Base-by-base conservation (phyloP, 2,329 filamentous ascomycete genomes). In the Diaporthe aspalathi region DNA sequence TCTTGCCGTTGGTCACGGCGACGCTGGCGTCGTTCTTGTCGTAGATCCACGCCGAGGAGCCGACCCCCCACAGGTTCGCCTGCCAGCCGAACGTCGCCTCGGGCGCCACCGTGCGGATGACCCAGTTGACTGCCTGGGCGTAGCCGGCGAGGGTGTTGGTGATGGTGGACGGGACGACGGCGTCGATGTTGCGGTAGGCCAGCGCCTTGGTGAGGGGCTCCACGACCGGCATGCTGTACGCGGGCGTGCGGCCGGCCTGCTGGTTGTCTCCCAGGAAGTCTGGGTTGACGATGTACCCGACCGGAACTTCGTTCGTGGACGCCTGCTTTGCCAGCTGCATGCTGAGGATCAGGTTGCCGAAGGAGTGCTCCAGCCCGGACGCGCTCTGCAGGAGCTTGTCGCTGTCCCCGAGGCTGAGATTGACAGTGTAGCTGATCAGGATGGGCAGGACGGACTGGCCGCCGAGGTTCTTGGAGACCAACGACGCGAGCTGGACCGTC, bases 21-120 rank as follows among this genome's bases (percentile, higher is more conserved):
- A 24, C 35, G 5, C 5, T 40, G n/a, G 14, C 6, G n/a, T 57
- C 32, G 6, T 22, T 40, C 54, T 57, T 22, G n/a, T 57, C n/a
- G 54, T 57, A 57, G 54, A 57, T 57, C 54, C 54, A 57, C 35
- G 32, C 54, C n/a, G 54, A 57, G 32, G n/a, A 24, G 6, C 54
- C 54, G 32, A 57, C 54, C 12, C 54, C 54, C 54, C 54, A 57
- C 2, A 57, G 35, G n/a, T 57, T 57, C 12, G 14, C n/a, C 54
- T 57, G 54, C 54, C 54, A 57, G 12, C 54, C 54, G 22, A 57
- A 57, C n/a, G 32, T 57, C 12, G 17, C 54, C 54, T 57, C 22
- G 12, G 54, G 54, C 5, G 54, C 54, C 12, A 24, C 54, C 3
- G 35, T 57, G 12, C 22, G 35, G 32, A 57, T 40, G 12, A 57